These are phyloP conservation scores for Chaetothyriales sp. DNA, from an alignment of 2,329 filamentous ascomycete species.

Conservation along the genomic window DNA sequence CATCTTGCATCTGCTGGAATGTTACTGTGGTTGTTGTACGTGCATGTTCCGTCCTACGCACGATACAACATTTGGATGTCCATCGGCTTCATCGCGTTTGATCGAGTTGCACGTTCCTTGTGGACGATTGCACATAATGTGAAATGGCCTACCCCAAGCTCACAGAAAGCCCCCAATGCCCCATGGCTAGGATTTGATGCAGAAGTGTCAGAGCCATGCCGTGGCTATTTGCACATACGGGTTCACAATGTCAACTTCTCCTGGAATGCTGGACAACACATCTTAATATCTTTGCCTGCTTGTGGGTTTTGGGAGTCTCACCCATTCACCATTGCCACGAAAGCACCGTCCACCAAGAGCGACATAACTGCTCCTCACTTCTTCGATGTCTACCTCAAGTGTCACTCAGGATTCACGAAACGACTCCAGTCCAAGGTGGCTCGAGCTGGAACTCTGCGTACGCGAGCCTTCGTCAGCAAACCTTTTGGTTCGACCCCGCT, in stretches of 20 bases:
- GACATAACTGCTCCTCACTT: slow-evolving; percentile 2
- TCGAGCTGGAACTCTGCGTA: neutral
- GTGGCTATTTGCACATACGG: slow-evolving; percentile 6
- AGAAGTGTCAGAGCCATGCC: slow-evolving; percentile 6
- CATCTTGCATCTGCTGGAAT: slow-evolving; percentile 40
- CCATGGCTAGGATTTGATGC: slow-evolving; percentile 5
- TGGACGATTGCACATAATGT: slow-evolving; percentile 7
- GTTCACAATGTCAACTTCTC: slow-evolving; percentile 22
- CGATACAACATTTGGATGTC: slow-evolving; percentile 15
- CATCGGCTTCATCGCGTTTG: slow-evolving; percentile 11
- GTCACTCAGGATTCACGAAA: slow-evolving; percentile 13
- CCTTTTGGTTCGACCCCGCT: slow-evolving; percentile 10
- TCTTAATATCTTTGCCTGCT: slow-evolving; percentile 46
- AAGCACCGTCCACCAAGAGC: slow-evolving; percentile 3
- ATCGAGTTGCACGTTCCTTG: slow-evolving; percentile 8
- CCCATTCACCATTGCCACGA: slow-evolving; percentile 47
- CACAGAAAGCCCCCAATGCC: neutral
- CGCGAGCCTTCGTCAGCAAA: slow-evolving; percentile 8
- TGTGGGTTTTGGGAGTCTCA: slow-evolving; percentile 48
- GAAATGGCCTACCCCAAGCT: slow-evolving; percentile 3
- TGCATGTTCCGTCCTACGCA: slow-evolving; percentile 13
- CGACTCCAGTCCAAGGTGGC: slow-evolving; percentile 4
- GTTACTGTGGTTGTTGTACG: slow-evolving; percentile 32
- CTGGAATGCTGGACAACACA: slow-evolving; percentile 51
- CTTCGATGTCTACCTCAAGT: slow-evolving; percentile 11